Conservation (phyloP, 2,329 filamentous ascomycete species). For the Fusarium burgessii region DNA sequence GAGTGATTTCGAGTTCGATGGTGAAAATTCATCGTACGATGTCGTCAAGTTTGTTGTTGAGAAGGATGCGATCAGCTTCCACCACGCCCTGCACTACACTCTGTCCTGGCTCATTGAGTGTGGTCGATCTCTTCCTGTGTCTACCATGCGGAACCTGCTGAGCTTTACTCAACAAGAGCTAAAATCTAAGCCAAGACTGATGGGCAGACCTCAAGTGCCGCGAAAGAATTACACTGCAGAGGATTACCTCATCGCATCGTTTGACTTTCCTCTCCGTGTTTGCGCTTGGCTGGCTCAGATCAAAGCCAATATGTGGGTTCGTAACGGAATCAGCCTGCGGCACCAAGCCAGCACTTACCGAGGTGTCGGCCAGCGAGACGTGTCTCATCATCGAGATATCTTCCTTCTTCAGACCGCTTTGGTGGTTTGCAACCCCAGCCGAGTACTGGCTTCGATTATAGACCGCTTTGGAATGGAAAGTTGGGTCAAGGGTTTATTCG, state of each 20-base stretch:
- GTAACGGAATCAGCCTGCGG: conserved; percentile 93
- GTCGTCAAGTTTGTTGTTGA: conserved; percentile 92
- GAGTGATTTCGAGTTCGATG: conserved; percentile 83
- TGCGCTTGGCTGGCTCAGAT: conserved; percentile 98
- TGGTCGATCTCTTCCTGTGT: conserved; percentile 78
- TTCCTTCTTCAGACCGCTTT: conserved; percentile 93
- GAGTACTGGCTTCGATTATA: conserved; percentile 88
- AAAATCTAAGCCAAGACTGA: conserved; percentile 70
- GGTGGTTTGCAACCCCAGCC: conserved; percentile 84
- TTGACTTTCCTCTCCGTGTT: conserved; percentile 92
- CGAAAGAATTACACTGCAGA: conserved; percentile 72
- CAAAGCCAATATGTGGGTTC: conserved; percentile 98
- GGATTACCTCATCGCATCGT: conserved; percentile 86
- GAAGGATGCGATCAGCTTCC: conserved; percentile 93
- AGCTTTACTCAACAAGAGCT: conserved; percentile 79
- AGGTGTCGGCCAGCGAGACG: conserved; percentile 88
- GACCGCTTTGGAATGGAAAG: conserved; percentile 90
- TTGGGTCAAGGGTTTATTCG: conserved; percentile 89
- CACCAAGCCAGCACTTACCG: conserved; percentile 96
- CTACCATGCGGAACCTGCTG: conserved; percentile 76
- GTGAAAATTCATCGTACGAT: conserved; percentile 65
- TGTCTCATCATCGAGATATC: conserved; percentile 93
- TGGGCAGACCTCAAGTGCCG: conserved; percentile 69
- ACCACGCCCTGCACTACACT: conserved; percentile 95
- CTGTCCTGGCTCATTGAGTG: conserved; percentile 96